These are phyloP conservation scores for Gnetum montanum DNA, from an alignment of 75 land plant genomes.

Conservation along the genomic window DNA sequence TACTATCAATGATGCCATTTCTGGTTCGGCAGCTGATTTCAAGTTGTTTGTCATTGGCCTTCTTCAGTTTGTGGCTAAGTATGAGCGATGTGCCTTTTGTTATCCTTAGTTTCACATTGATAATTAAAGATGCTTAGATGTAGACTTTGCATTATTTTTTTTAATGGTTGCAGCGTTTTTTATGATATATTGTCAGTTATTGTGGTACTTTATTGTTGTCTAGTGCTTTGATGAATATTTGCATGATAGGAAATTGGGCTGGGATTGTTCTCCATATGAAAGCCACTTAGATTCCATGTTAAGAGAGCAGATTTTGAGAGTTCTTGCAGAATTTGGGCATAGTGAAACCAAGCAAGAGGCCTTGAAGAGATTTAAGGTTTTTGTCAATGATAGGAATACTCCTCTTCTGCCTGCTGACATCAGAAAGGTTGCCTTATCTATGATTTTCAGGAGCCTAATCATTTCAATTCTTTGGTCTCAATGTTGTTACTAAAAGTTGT, in stretches of 20 bases:
- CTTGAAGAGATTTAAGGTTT: constrained; percentile 60
- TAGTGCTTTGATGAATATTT: no score
- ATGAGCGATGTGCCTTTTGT: constrained; percentile 13
- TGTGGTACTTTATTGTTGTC: no score
- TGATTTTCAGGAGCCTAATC: background rate
- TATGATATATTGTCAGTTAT: no score
- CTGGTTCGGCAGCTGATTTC: constrained; percentile 30
- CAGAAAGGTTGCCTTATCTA: constrained; percentile 51
- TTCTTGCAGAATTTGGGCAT: constrained; percentile 64
- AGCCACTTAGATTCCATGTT: constrained; percentile 78
- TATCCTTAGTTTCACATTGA: no score
- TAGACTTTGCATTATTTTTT: background rate
- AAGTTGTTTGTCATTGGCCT: no score
- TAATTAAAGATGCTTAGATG: no score
- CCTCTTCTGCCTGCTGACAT: constrained; percentile 78
- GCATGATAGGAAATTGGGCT: constrained; percentile 85
- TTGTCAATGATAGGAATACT: constrained; percentile 66
- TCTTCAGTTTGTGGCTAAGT: constrained; percentile 59
- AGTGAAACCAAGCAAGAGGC: constrained; percentile 61
- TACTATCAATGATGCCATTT: constrained; percentile 63
- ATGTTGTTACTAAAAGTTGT: no score
- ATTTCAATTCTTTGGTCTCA: background rate
- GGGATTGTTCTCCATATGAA: constrained; percentile 73
- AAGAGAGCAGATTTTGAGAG: constrained; percentile 77
- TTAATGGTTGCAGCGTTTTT: no score